Conservation (phyloP, 805 yeast species). For the Candida endomychidarum region DNA sequence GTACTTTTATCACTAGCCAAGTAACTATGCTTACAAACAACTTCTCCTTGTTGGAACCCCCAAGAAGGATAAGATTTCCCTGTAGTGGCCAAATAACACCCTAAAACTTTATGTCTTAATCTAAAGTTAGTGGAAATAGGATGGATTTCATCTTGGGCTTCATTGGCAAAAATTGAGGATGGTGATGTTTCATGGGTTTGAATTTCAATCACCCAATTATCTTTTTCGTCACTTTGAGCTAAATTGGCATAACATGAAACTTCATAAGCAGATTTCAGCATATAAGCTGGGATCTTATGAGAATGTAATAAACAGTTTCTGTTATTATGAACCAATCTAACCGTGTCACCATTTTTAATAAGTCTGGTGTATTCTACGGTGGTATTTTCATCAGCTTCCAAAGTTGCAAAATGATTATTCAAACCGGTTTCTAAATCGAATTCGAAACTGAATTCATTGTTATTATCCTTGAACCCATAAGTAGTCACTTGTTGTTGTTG, state of each 20-base stretch:
- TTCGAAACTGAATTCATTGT: slow-evolving; percentile 79
- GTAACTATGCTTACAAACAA: slow-evolving; percentile 60
- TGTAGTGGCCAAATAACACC: slow-evolving; percentile 77
- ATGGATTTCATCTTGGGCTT: slow-evolving; percentile 54
- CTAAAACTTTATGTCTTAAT: slow-evolving; percentile 58
- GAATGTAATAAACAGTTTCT: slow-evolving; percentile 82
- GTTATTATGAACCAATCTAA: slow-evolving; percentile 69
- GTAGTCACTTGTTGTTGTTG: slow-evolving; percentile 93
- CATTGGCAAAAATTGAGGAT: slow-evolving; percentile 42
- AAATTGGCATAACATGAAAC: slow-evolving; percentile 84
- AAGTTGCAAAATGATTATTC: slow-evolving; percentile 30
- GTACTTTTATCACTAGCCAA: slow-evolving; percentile 58
- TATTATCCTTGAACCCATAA: slow-evolving; percentile 83
- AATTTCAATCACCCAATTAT: slow-evolving; percentile 88
- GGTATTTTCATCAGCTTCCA: slow-evolving; percentile 22
- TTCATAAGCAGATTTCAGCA: slow-evolving; percentile 67
- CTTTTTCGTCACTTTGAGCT: slow-evolving; percentile 72
- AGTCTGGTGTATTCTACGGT: slow-evolving; percentile 24
- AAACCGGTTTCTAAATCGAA: slow-evolving; percentile 49
- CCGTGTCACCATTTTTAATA: slow-evolving; percentile 60
- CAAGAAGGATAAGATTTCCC: slow-evolving; percentile 70
- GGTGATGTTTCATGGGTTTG: slow-evolving; percentile 55
- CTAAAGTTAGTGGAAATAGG: slow-evolving; percentile 78
- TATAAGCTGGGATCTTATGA: slow-evolving; percentile 76
- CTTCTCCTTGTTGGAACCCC: slow-evolving; percentile 86